These are phyloP conservation scores for Lentinula sp. DNA, from an alignment of 768 basidiomycete genomes.

Conservation along the genomic window DNA sequence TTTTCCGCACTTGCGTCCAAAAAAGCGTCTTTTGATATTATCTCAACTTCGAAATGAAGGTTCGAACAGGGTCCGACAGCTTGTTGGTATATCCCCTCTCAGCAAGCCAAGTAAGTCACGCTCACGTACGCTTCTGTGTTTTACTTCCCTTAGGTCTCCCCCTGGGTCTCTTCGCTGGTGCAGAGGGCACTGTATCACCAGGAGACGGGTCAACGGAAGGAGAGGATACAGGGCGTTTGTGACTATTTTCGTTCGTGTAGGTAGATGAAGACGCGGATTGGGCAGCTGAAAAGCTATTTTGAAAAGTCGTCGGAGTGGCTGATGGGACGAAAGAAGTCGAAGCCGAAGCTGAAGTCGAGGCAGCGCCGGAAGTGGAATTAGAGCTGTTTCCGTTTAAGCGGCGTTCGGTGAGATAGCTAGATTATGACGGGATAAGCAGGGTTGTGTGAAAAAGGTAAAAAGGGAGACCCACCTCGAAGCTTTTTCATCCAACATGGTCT, in stretches of 20 bases:
- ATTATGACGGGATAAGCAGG: neutral
- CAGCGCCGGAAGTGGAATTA: slow-evolving; percentile 11
- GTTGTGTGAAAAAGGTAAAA: slow-evolving; percentile 9
- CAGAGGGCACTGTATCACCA: slow-evolving; percentile 13
- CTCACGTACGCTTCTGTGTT: neutral
- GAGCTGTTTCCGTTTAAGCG: slow-evolving; percentile 41
- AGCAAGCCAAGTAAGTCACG: neutral
- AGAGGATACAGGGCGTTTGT: slow-evolving; percentile 19
- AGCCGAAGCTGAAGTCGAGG: slow-evolving; percentile 7
- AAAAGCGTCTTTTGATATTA: no score
- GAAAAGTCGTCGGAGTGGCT: slow-evolving; percentile 1
- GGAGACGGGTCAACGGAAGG: slow-evolving; percentile 16
- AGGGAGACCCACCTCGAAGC: slow-evolving; percentile 35
- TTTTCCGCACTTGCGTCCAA: no score
- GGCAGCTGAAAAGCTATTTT: neutral
- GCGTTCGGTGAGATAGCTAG: slow-evolving; percentile 59
- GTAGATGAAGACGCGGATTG: neutral
- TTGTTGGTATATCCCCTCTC: no score
- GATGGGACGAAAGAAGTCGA: slow-evolving; percentile 8
- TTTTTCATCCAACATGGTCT: slow-evolving; percentile 71
- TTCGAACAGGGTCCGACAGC: no score
- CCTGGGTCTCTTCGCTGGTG: slow-evolving; percentile 45
- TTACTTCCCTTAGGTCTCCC: slow-evolving; percentile 64
- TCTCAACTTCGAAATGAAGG: no score
- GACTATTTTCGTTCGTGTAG: slow-evolving; percentile 19